Evolutionary conservation across 176 grass and related monocot species (phyloP), one percentile per base, ranked within the genome.

Genomic region (Cenchrus purpureus): DNA sequence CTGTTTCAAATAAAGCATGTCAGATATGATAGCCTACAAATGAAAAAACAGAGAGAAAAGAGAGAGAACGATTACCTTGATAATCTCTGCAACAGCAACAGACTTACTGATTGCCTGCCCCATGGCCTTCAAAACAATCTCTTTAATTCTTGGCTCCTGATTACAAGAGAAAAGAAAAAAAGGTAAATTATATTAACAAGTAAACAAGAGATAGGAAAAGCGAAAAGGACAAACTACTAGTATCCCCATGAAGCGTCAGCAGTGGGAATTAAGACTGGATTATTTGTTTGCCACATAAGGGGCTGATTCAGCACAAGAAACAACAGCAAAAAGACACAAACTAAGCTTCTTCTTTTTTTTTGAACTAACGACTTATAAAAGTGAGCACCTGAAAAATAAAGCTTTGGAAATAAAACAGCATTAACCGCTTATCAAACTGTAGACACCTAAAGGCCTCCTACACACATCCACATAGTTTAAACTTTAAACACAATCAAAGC

Each of bases 111-210:
- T 99, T 79, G 97, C 97, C 70, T 99, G 97, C 58, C 97, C 97
- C 97, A 99, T 99, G 79, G 91, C 97, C 85, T 96, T 96, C 70
- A 99, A 72, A 77, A 96, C 97, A 73, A 99, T 99, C 46, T 99
- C 96, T 68, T 88, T 95, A 82, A 92, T 67, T 65, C 81, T 83
- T 68, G 74, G 92, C 69, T 98, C 96, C 93, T 98, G 81, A 72
- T 79, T 79, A 8, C 20, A 55, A 37, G 51, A 25, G 53, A 85
- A 87, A 43, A 28, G 0, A 2, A 8, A 25, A 61, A 61, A 61
- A 22, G 37, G 2, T 40, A 4, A 0, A 4, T 40, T 58, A 58
- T 58, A 58, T 20, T 20, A 13, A 61, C 16, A 74, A 76, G 61
- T 63, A 40, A 1, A 80, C 15, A 0, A 46, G 44, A 40, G 66